A percentile compares a stretch with the other conserved stretches of the same genome.
Evolutionary conservation across 1,284 basidiomycete species (phyloP).

Genomic region (Melampsora allii-populina): DNA sequence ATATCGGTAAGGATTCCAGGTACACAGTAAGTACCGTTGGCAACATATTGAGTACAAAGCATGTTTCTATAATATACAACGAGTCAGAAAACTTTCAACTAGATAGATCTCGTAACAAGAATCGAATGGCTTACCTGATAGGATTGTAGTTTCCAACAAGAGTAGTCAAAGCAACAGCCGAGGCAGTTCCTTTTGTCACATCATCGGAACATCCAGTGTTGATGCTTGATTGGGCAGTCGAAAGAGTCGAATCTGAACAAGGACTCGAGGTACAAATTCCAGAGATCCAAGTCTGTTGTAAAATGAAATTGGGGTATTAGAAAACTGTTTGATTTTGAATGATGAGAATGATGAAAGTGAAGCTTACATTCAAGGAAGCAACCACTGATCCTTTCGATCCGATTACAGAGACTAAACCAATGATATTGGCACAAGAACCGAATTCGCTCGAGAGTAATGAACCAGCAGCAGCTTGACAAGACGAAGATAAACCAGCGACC

Average conservation of each 20-base stretch:
- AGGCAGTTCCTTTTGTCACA: neutral
- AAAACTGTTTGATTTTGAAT: neutral
- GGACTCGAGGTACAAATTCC: constrained; percentile 9
- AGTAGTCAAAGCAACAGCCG: neutral
- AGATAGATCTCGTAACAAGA: neutral
- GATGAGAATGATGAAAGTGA: neutral
- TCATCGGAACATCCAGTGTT: constrained; percentile 7
- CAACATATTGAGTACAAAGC: constrained; percentile 14
- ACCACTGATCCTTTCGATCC: constrained; percentile 11
- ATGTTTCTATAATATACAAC: constrained; percentile 5
- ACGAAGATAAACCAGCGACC: constrained; percentile 3
- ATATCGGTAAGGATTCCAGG: constrained; percentile 3
- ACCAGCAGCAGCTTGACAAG: constrained; percentile 19
- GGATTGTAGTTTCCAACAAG: constrained; percentile 17
- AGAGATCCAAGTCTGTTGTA: constrained; percentile 20
- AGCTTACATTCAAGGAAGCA: constrained; percentile 9
- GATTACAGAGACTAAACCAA: constrained; percentile 25
- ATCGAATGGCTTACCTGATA: neutral
- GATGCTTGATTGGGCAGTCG: constrained; percentile 1
- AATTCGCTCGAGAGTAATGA: constrained; percentile 19
- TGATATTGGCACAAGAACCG: constrained; percentile 26
- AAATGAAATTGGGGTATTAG: neutral
- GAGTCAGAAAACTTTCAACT: neutral
- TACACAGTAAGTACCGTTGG: constrained; percentile 25
- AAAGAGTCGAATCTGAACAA: constrained; percentile 8